A percentile compares a stretch with the other conserved stretches of the same genome.
Evolutionary conservation across 169 alveolate species (phyloP).

Genomic region (Cryptosporidium viatorum): DNA sequence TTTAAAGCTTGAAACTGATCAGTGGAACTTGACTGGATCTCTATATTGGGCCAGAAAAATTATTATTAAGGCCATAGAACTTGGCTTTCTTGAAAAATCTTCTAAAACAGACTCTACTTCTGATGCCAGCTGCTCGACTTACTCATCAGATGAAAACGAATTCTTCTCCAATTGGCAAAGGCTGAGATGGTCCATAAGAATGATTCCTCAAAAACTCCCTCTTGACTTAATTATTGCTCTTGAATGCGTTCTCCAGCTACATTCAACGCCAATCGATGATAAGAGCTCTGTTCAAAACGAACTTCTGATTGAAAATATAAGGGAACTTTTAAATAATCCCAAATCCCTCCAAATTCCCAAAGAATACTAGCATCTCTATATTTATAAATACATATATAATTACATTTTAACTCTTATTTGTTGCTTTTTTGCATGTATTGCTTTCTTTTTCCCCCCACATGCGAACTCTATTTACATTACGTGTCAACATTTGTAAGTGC

Average conservation of each 20-base stretch:
- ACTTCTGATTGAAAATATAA: slow-evolving; percentile 27
- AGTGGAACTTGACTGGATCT: slow-evolving; percentile 58
- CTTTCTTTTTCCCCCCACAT: background rate
- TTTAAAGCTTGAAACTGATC: slow-evolving; percentile 54
- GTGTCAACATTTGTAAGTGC: slow-evolving; percentile 1
- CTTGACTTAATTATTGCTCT: slow-evolving; percentile 56
- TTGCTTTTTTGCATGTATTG: background rate
- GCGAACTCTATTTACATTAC: background rate
- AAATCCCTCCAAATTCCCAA: slow-evolving; percentile 5
- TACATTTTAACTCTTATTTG: background rate
- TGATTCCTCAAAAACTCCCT: slow-evolving; percentile 74
- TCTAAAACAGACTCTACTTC: background rate
- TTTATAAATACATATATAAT: background rate
- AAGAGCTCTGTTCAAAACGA: background rate
- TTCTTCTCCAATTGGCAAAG: slow-evolving; percentile 59
- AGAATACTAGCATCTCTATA: slow-evolving; percentile 2
- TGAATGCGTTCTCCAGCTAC: slow-evolving; percentile 46
- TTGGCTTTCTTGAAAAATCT: slow-evolving; percentile 37
- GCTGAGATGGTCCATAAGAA: slow-evolving; percentile 57
- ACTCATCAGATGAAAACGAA: slow-evolving; percentile 17
- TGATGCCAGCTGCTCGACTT: background rate
- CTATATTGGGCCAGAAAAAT: slow-evolving; percentile 64
- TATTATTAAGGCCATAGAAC: slow-evolving; percentile 41
- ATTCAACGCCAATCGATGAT: slow-evolving; percentile 17
- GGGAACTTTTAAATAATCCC: slow-evolving; percentile 53